These are phyloP conservation scores for Aspergillus floridensis DNA, from an alignment of 2,329 filamentous ascomycete species.

Conservation along the genomic window DNA sequence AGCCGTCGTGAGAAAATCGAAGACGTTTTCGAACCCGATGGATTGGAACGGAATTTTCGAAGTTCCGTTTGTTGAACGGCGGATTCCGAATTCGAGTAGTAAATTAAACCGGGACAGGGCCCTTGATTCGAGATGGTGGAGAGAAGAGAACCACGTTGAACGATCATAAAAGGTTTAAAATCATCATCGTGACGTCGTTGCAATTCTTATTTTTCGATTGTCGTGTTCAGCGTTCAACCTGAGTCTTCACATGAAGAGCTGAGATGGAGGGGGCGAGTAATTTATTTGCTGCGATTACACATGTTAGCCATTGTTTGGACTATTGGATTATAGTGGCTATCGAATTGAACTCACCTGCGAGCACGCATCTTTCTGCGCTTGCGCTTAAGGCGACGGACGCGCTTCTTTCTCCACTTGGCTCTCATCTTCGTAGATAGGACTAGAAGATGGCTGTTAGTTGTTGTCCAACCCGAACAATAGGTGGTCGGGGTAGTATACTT, in stretches of 20 bases:
- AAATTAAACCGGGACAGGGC: slow-evolving; percentile 18
- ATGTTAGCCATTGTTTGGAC: slow-evolving; percentile 6
- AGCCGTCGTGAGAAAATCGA: slow-evolving; percentile 21
- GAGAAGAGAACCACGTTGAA: slow-evolving; percentile 22
- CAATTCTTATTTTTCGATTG: slow-evolving; percentile 17
- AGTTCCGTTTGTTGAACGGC: slow-evolving; percentile 24
- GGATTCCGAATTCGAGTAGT: slow-evolving; percentile 29
- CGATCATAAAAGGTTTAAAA: slow-evolving; percentile 24
- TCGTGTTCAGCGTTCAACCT: slow-evolving; percentile 42
- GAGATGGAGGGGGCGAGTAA: slow-evolving; percentile 58
- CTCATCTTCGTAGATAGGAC: slow-evolving; percentile 59
- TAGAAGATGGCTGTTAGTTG: slow-evolving; percentile 27
- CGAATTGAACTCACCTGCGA: slow-evolving; percentile 69
- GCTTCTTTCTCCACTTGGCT: slow-evolving; percentile 99
- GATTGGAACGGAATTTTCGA: slow-evolving; percentile 21
- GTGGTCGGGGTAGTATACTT: slow-evolving; percentile 20
- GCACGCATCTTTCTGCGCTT: slow-evolving; percentile 99
- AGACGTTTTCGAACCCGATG: slow-evolving; percentile 31
- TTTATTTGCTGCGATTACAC: slow-evolving; percentile 64
- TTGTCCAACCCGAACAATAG: slow-evolving; percentile 7
- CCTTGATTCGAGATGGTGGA: slow-evolving; percentile 21
- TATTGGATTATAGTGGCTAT: not conserved
- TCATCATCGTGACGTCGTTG: slow-evolving; percentile 33
- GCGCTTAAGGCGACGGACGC: slow-evolving; percentile 96
- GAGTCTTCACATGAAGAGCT: slow-evolving; percentile 38